phyloP scores from a whole-genome alignment of 73 alveolate species.

The Blepharisma stoltei region DNA sequence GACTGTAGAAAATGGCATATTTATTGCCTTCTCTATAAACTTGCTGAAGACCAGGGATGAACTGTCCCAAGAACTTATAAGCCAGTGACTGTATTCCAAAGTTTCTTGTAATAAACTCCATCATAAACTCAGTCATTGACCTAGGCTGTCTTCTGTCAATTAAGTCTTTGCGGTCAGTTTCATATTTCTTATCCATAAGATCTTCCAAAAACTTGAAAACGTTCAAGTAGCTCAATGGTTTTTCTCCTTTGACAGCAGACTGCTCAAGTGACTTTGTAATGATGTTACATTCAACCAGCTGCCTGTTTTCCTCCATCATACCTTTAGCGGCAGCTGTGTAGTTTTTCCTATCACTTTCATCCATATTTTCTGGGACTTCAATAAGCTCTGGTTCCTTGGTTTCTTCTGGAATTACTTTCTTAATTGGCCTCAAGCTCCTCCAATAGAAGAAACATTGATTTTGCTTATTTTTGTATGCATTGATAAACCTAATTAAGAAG shows the following conservation, averaged over 20 bases:
- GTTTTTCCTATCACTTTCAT: neutral
- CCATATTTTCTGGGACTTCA: too few relatives aligned
- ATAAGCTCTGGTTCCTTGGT: too few relatives aligned
- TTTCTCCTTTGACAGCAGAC: neutral
- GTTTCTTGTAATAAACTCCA: neutral
- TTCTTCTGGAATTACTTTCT: too few relatives aligned
- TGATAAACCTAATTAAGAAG: too few relatives aligned
- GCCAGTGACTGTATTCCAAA: neutral
- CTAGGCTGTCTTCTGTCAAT: neutral
- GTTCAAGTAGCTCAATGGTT: slow-evolving; percentile 16
- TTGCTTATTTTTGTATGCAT: too few relatives aligned
- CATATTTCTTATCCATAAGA: slow-evolving; percentile 24
- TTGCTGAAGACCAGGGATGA: neutral
- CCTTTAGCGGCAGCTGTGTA: neutral
- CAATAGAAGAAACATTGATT: too few relatives aligned
- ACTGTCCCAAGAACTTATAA: neutral
- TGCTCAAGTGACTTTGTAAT: neutral
- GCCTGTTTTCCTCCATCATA: neutral
- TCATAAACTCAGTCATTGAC: slow-evolving; percentile 19
- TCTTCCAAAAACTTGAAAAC: slow-evolving; percentile 6
- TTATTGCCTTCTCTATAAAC: slow-evolving; percentile 9
- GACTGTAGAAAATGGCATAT: slow-evolving; percentile 1
- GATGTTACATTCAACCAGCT: neutral
- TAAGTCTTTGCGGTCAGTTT: neutral
- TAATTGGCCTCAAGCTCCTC: too few relatives aligned